Base-by-base conservation (phyloP, 2,329 filamentous ascomycete species). In the Colletotrichum plurivorum region DNA sequence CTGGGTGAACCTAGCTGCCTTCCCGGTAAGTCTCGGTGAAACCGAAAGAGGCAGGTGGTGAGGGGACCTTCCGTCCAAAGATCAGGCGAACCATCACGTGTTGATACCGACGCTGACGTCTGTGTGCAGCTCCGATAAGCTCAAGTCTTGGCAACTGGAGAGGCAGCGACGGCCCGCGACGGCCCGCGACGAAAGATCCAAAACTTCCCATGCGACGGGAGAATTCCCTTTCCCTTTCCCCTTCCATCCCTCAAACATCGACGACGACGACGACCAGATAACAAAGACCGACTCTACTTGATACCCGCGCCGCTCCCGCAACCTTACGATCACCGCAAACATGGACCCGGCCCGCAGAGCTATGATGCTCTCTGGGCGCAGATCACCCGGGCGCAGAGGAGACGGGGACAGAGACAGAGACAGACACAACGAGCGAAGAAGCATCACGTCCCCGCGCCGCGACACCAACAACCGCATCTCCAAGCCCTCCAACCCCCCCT, bases 271-370 rank as follows among this genome's bases (percentile, higher is more conserved):
- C 60, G 36, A 27, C 20, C 18, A 36, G n/a, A 52, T 36, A 46
- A 53, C 62, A 52, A 46, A 61, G 36, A 27, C 20, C 22, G 16
- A 7, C 20, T 52, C 16, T 46, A 8, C 1, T 46, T 53, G 51
- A 56, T 5, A 46, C 36, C 36, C 36, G 13, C 9, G 0, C 4
- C 56, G 46, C n/a, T 31, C 12, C 45, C 36, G 18, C 16, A 52
- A 67, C 49, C n/a, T 31, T 22, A 61, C 46, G 25, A 65, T 68
- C 41, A 52, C 76, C 68, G 27, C 55, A 69, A 69, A 69, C 52
- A 89, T 90, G 88, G 84, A 90, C 75, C 85, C 87, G 13, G 85
- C 78, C 52, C 81, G 88, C 60, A 84, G 81, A 72, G 87, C 86
- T 51, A 87, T 89, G 86, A 85, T 89, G 51, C 75, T 81, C 62